These are phyloP conservation scores for Scleroderma bovista DNA, from an alignment of 768 basidiomycete species.

Conservation along the genomic window DNA sequence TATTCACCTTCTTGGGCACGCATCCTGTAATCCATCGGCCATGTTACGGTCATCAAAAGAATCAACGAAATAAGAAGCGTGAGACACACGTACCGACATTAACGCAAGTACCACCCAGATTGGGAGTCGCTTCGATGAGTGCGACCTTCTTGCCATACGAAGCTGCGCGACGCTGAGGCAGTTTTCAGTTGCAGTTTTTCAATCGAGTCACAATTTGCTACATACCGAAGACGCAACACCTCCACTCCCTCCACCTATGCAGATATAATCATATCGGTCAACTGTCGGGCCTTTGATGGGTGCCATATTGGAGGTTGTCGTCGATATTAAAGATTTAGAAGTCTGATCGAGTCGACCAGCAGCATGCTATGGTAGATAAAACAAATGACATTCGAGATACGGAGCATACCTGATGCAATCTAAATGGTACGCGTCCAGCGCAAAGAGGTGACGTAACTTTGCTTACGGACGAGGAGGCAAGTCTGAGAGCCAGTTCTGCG, in stretches of 20 bases:
- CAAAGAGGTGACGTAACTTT: conserved; percentile 10
- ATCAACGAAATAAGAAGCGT: not conserved
- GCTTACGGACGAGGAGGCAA: conserved; percentile 4
- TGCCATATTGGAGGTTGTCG: conserved; percentile 51
- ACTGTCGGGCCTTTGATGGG: conserved; percentile 60
- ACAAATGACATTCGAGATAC: conserved; percentile 1
- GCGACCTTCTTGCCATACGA: conserved; percentile 92
- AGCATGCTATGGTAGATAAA: no score
- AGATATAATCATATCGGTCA: conserved; percentile 77
- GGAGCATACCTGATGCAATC: conserved; percentile 23
- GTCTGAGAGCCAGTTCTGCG: conserved; percentile 7
- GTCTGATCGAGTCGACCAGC: conserved; percentile 32
- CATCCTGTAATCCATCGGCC: conserved; percentile 55
- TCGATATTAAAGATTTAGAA: conserved; percentile 39
- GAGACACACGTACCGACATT: conserved; percentile 73
- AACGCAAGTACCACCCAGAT: conserved; percentile 93
- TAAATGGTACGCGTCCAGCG: conserved; percentile 6
- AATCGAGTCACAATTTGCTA: conserved; percentile 1
- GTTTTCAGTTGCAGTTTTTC: not conserved
- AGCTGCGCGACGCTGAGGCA: conserved; percentile 79
- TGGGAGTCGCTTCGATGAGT: conserved; percentile 68
- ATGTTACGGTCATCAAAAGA: conserved; percentile 3
- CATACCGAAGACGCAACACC: conserved; percentile 84
- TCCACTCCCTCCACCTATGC: conserved; percentile 92
- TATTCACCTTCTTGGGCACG: conserved; percentile 89